Base-by-base conservation (phyloP, 352 stramenopile genomes). In the Phytophthora syringae region DNA sequence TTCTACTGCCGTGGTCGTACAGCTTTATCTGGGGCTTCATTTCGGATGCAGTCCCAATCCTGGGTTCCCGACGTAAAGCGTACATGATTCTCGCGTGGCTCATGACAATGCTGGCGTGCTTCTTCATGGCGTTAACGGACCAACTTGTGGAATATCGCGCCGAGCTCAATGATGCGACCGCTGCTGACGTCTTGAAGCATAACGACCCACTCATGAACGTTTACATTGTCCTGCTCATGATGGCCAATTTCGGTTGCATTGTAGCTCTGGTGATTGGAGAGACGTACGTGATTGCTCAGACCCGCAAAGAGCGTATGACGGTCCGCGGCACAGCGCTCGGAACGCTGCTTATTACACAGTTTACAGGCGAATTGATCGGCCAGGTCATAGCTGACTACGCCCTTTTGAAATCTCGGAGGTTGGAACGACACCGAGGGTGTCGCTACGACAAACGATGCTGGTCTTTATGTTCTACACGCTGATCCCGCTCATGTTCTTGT, bases 1-100 rank as follows among this genome's bases (percentile, higher is more conserved):
- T 82, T 16, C 51, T 72, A 24, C 36, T 85, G 4, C 74, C 76
- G 5, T 85, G 74, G 76, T 79, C 70, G 12, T 82, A 76, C 49
- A 94, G 91, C 61, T 85, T 97, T 22, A 36, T 96, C 16, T 84
- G 93, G 56, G 92, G 88, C 37, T 79, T 95, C 40, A 49, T 95
- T 4, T 86, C 75, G 34, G 89, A 97, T 58, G 86, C 74, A 20
- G 80, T 89, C 24, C 89, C 89, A 2, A 89, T 97, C 52, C 66
- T 79, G 25, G 82, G 79, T 22, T 87, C 83, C 16, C 79, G 82
- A 25, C 74, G 88, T 20, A 94, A 94, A 61, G 70, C 88, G 4
- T 97, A 97, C 64, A 92, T 96, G 64, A 76, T 91, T 20, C 45
- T 88, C 15, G 87, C 83, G n/a, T 77, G 76, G 76, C 56, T 72